Base-by-base conservation (phyloP, 1,284 basidiomycete species). In the Serendipita sp. region DNA sequence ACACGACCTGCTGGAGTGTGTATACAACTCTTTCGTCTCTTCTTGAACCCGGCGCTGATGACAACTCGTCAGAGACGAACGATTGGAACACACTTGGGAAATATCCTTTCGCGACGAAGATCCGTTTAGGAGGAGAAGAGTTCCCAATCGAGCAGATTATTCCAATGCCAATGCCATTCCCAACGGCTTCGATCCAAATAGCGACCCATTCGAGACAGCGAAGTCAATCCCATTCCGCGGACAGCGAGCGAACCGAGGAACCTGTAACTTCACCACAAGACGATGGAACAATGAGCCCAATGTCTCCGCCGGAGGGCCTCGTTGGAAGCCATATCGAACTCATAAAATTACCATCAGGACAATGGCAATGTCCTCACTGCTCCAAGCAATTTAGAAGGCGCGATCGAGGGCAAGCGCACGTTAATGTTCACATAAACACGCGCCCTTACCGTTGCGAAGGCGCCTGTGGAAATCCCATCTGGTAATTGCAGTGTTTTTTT, bases 401-500 rank as follows among this genome's bases (percentile, higher is more conserved):
- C 22, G 53, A 58, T n/a, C 53, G 53, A 5, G 53, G 53, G 34
- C 53, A 58, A 34, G 53, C 53, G n/a, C 53, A 58, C 32, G 26
- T 58, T n/a, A 58, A 58, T 58, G 53, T 58, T n/a, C 53, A 58
- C 32, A 58, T 58, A 17, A 58, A 58, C n/a, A 58, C 53, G n/a
- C 53, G 53, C 15, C 53, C 53, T 12, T 58, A 58, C n/a, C 17
- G 53, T 8, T 58, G 53, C n/a, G 53, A 58, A 3, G 53, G 53
- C 1, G 32, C 22, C 32, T 58, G 53, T 58, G 53, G 53, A 8
- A 58, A 58, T 58, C 53, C 30, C 10, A n/a, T 22, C 15, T 58
- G 53, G 53, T 58, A 58, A 17, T 17, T 58, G 12, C 5, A 44
- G 43, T 53, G 22, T 53, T 12, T 12, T 35, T 8, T 34, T 17